These are phyloP conservation scores for Ogataea minuta DNA, from an alignment of 805 yeast species.

Conservation along the genomic window DNA sequence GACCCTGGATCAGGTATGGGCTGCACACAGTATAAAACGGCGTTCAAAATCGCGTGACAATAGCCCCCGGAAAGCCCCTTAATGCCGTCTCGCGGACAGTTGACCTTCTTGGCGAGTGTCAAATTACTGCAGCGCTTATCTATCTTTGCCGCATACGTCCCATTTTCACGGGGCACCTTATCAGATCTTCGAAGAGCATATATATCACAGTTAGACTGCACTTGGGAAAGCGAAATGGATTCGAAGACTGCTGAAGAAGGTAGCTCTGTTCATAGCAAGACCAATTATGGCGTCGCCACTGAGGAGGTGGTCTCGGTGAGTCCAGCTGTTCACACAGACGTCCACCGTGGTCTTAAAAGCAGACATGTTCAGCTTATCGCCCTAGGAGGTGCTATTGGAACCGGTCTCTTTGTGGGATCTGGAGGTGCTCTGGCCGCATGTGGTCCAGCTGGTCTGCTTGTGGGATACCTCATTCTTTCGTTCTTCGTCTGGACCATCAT, in stretches of 20 bases:
- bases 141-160: not conserved
- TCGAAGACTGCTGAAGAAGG: not conserved
- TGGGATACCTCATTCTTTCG: constrained; percentile 63
- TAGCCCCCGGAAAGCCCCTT: no score
- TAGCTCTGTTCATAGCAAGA: constrained; percentile 1
- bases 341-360: constrained; percentile 42
- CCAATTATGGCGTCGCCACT: constrained; percentile 1
- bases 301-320: constrained; percentile 5
- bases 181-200: not conserved
- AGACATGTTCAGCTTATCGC: constrained; percentile 63
- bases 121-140: no score
- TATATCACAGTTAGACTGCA: not conserved
- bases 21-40: no score
- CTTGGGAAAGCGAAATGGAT: not conserved
- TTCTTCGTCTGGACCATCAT: constrained; percentile 63
- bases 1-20: no score
- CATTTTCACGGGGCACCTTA: not conserved
- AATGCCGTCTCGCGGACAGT: no score
- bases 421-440: constrained; percentile 36
- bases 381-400: constrained; percentile 70
- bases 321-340: constrained; percentile 7
- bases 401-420: constrained; percentile 51
- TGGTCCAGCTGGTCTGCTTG: constrained; percentile 46
- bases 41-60: no score
- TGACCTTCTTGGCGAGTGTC: no score